Evolutionary conservation across 352 stramenopile genomes (phyloP).

Genomic region (Phytophthora cajani): DNA sequence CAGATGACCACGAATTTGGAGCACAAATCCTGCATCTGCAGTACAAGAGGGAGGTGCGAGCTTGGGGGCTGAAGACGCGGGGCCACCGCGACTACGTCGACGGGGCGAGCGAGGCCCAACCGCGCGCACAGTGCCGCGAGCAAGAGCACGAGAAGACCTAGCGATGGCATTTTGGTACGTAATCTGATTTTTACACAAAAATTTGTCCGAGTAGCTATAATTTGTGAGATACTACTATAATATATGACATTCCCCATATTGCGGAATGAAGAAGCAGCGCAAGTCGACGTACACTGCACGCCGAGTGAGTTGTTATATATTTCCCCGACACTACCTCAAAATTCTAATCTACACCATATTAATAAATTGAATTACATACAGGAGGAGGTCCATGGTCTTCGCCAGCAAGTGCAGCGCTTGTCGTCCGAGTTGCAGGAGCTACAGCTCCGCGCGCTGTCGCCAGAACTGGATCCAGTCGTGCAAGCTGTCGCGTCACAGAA

Average conservation of each 20-base stretch:
- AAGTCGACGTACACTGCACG: too few species aligned
- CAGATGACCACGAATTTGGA: slow-evolving; percentile 49
- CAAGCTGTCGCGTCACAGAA: slow-evolving; percentile 32
- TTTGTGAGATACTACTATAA: too few species aligned
- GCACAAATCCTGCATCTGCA: slow-evolving; percentile 41
- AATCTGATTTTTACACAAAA: too few species aligned
- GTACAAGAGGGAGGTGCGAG: not conserved
- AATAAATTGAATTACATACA: not conserved
- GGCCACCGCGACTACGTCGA: not conserved
- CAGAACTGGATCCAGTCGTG: slow-evolving; percentile 15
- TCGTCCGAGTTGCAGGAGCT: slow-evolving; percentile 29
- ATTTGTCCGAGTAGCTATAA: too few species aligned
- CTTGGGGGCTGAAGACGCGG: slow-evolving; percentile 1
- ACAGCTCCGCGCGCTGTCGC: slow-evolving; percentile 8
- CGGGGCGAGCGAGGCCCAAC: not conserved
- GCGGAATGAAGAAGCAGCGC: too few species aligned
- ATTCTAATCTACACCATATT: too few species aligned
- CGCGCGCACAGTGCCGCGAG: slow-evolving; percentile 4
- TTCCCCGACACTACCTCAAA: too few species aligned
- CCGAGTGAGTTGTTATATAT: too few species aligned
- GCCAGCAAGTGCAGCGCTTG: slow-evolving; percentile 19
- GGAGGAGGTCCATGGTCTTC: slow-evolving; percentile 36
- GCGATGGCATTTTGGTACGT: not conserved
- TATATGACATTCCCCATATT: too few species aligned
- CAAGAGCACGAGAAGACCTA: slow-evolving; percentile 7